Base-by-base conservation (phyloP, 441 rosid genomes). In the Dalechampia spathulata region DNA sequence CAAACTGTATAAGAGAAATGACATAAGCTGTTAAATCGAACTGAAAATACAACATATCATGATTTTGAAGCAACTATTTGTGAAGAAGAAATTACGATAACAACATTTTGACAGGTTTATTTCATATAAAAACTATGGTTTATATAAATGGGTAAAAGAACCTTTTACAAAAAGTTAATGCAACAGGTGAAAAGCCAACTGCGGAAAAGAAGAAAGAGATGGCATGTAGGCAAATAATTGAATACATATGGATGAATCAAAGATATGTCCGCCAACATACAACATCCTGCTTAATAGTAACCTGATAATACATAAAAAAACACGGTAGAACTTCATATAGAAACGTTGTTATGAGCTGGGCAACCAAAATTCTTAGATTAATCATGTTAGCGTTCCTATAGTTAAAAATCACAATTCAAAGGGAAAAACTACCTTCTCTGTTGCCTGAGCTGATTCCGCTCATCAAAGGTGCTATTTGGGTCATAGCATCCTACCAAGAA, bases 401-500 rank as follows among this genome's bases (percentile, higher is more conserved):
- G 20, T 45, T 8, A 30, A 30, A 32, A 28, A 5, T 40, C 20
- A 23, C 2, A 43, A 51, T 11, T n/a, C 25, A 17, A 27, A 51
- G 20, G n/a, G 26, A 57, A 52, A n/a, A 38, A 34, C 55, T 80
- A 89, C 90, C 97, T 86, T 71, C 96, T 77, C 0, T 37, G 57
- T 63, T 72, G 75, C 76, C 92, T 76, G 57, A 86, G 67, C 56
- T 69, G 78, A 75, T 68, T 73, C 67, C 92, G 71, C 50, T 89
- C 92, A 32, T 85, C 87, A 50, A 73, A 80, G 19, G 88, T 85
- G 67, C 94, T 85, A 74, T 75, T 78, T 12, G 99, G 99, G 80
- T 89, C 92, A 68, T 68, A 92, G 68, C 96, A 83, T 48, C 99
- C 99, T 68, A 92, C 65, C 67, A 92, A 53, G 73, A 89, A 89